These are phyloP conservation scores for Meripilus lineatus DNA, from an alignment of 1,284 basidiomycete species.

Conservation along the genomic window DNA sequence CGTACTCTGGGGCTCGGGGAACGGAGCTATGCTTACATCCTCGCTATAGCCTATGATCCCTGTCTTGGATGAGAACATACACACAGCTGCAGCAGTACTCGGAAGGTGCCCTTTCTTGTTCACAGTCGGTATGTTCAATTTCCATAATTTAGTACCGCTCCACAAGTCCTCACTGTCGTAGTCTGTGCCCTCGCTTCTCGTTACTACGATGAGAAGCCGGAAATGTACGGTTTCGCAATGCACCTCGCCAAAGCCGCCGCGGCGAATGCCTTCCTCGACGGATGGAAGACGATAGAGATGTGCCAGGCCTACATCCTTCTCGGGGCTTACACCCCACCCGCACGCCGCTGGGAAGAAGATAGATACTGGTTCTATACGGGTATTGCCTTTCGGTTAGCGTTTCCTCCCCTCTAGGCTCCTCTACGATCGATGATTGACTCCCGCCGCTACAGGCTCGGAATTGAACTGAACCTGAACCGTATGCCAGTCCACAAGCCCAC, in stretches of 20 bases:
- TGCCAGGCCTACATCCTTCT: conserved; percentile 32
- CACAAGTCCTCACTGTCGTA: conserved; percentile 5
- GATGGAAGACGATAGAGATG: conserved; percentile 33
- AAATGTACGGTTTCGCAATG: conserved; percentile 32
- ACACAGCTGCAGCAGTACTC: conserved; percentile 31
- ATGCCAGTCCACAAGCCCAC: conserved; percentile 28
- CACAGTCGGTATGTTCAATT: conserved; percentile 29
- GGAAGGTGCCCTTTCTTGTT: conserved; percentile 36
- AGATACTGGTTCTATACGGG: conserved; percentile 31
- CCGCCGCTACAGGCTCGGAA: conserved; percentile 28
- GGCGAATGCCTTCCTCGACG: conserved; percentile 29
- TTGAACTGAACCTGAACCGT: conserved; percentile 42
- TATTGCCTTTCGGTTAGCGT: conserved; percentile 24
- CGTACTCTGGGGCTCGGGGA: conserved; percentile 27
- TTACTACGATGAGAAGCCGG: conserved; percentile 31
- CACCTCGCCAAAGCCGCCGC: conserved; percentile 34
- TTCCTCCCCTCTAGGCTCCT: neutral
- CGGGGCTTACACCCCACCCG: conserved; percentile 29
- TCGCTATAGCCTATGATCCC: conserved; percentile 27
- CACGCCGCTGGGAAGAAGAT: conserved; percentile 31
- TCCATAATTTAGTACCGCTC: no score
- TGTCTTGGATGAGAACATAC: conserved; percentile 34
- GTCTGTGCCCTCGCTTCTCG: conserved; percentile 36
- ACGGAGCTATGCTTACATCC: conserved; percentile 3
- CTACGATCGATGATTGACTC: neutral